A percentile compares a stretch with the other conserved stretches of the same genome.
phyloP scores from a whole-genome alignment of 23 red algal genomes.

The Gracilaria gracilis region DNA sequence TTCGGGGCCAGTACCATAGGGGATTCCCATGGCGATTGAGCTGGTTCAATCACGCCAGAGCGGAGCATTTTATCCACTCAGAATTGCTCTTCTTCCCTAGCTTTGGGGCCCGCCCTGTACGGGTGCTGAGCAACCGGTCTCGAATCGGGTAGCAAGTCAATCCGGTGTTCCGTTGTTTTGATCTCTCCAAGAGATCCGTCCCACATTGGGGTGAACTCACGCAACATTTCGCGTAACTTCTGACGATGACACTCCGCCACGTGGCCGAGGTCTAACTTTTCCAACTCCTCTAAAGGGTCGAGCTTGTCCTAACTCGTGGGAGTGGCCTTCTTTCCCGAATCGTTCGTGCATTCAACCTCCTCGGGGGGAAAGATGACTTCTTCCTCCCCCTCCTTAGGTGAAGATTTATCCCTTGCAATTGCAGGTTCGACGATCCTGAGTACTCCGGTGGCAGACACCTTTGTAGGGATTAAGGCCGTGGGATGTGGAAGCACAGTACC shows the following conservation, averaged over 20 bases:
- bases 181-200: conserved; percentile 18
- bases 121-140: background rate
- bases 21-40: conserved; percentile 1
- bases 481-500: too few species aligned
- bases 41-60: background rate
- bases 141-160: background rate
- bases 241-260: background rate
- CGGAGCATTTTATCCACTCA: background rate
- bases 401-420: too few species aligned
- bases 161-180: background rate
- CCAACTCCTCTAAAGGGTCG: background rate
- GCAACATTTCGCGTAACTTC: conserved; percentile 10
- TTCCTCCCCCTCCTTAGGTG: too few species aligned
- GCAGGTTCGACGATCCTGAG: too few species aligned
- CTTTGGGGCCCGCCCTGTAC: conserved; percentile 3
- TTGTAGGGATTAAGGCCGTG: too few species aligned
- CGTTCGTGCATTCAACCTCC: background rate
- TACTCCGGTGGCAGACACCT: too few species aligned
- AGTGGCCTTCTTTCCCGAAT: background rate
- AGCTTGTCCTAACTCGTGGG: background rate
- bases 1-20: background rate
- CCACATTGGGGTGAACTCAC: background rate
- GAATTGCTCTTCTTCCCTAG: background rate
- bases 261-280: background rate
- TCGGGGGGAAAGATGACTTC: too few species aligned